Evolutionary conservation across 176 grass and related monocot species (phyloP).

Genomic region (Pontederia crassipes): DNA sequence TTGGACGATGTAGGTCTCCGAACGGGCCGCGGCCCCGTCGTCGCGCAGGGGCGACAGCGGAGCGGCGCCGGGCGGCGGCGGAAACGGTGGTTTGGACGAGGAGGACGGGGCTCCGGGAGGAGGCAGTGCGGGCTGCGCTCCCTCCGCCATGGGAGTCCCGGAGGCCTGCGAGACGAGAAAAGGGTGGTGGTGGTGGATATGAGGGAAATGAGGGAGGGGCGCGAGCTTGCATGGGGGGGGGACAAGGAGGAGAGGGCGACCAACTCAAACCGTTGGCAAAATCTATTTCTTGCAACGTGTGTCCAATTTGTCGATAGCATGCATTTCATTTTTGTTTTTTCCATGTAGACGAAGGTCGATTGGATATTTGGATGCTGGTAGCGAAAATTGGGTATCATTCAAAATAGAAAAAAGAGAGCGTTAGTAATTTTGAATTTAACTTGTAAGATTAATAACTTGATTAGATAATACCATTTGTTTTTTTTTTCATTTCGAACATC

Average conservation of each 20-base stretch:
- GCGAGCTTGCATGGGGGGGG: conserved; percentile 5
- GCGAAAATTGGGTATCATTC: too few species aligned
- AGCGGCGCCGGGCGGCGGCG: neutral
- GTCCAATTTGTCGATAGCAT: too few species aligned
- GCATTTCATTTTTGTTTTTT: too few species aligned
- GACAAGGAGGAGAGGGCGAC: conserved; percentile 2
- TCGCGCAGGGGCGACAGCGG: neutral
- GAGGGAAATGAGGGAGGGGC: conserved; percentile 3
- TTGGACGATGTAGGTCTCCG: conserved; percentile 61
- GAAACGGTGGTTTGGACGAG: conserved; percentile 21
- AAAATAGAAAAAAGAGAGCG: too few species aligned
- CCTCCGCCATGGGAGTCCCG: conserved; percentile 55
- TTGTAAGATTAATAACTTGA: too few species aligned
- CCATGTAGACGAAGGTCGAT: too few species aligned
- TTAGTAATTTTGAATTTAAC: too few species aligned
- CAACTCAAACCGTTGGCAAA: neutral
- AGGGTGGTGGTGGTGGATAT: neutral
- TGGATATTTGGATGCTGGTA: too few species aligned
- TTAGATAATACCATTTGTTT: too few species aligned
- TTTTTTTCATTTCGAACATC: too few species aligned
- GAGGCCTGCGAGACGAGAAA: neutral
- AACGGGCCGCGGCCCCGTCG: neutral
- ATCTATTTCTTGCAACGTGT: too few species aligned
- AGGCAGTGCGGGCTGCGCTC: conserved; percentile 29
- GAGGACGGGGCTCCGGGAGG: neutral